These are phyloP conservation scores for Thelephora ganbajun DNA, from an alignment of 768 basidiomycete species.

Conservation along the genomic window DNA sequence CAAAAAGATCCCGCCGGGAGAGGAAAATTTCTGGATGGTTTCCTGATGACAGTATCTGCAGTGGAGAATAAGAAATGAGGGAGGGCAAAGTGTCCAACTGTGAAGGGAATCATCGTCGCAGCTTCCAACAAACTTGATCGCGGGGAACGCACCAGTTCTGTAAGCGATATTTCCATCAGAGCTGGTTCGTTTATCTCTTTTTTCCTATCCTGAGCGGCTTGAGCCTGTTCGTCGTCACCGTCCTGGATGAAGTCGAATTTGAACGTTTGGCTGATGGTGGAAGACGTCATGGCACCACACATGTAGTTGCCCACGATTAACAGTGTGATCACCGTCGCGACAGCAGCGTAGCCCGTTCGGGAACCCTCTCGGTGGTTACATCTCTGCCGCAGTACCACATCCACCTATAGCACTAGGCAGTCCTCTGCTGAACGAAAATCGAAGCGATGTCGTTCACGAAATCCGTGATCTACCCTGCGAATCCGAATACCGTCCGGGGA, in stretches of 20 bases:
- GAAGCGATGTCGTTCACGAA: slow-evolving; percentile 35
- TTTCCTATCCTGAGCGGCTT: neutral
- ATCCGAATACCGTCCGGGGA: slow-evolving; percentile 55
- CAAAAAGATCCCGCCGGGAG: slow-evolving; percentile 79
- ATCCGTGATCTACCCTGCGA: slow-evolving; percentile 46
- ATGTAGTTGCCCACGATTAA: neutral
- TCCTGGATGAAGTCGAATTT: slow-evolving; percentile 52
- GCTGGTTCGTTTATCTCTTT: slow-evolving; percentile 2
- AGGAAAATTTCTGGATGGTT: slow-evolving; percentile 22
- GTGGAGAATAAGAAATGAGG: slow-evolving; percentile 68
- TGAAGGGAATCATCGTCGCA: slow-evolving; percentile 8
- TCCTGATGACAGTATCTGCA: slow-evolving; percentile 34
- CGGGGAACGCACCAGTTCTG: slow-evolving; percentile 16
- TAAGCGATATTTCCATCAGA: slow-evolving; percentile 18
- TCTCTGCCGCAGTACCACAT: slow-evolving; percentile 5
- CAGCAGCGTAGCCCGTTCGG: neutral
- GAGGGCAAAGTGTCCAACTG: slow-evolving; percentile 61
- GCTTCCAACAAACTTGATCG: neutral
- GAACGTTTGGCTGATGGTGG: slow-evolving; percentile 29
- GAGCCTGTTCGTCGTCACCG: slow-evolving; percentile 11
- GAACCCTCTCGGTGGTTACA: neutral
- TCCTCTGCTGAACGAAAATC: neutral
- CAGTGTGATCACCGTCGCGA: neutral
- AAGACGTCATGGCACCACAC: neutral
- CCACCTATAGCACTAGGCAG: neutral